Conservation (phyloP, 164 flowering plant species). For the Cinnamomum chago region DNA sequence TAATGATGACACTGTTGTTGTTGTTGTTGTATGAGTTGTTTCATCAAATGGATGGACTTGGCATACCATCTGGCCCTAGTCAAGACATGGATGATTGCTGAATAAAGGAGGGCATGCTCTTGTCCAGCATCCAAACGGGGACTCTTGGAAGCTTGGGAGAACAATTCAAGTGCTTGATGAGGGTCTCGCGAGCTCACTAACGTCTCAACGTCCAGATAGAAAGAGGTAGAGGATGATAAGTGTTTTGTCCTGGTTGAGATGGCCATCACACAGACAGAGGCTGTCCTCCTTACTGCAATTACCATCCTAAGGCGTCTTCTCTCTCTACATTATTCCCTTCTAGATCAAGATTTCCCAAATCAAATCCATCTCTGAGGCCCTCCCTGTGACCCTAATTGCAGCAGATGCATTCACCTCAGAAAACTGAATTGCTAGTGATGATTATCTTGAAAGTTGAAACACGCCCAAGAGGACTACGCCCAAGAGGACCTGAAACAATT, state of each 20-base stretch:
- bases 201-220: neutral
- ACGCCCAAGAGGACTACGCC: too few species aligned
- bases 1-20: constrained; percentile 11
- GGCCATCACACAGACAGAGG: neutral
- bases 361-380: too few species aligned
- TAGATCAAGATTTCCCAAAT: too few species aligned
- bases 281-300: too few species aligned
- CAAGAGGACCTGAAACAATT: too few species aligned
- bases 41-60: constrained; percentile 54
- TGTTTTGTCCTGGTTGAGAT: neutral
- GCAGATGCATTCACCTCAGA: too few species aligned
- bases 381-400: too few species aligned
- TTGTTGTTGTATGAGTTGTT: constrained; percentile 45
- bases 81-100: constrained; percentile 47
- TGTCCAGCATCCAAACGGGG: neutral
- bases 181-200: neutral
- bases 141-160: neutral
- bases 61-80: constrained; percentile 29
- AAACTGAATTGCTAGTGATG: too few species aligned
- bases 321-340: too few species aligned
- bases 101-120: constrained; percentile 19
- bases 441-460: too few species aligned
- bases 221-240: neutral
- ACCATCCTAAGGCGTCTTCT: too few species aligned
- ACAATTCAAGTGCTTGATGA: neutral